Evolutionary conservation across 1,284 basidiomycete genomes (phyloP), one percentile per base, ranked within the genome.

Genomic region (Pascua guehoae): DNA sequence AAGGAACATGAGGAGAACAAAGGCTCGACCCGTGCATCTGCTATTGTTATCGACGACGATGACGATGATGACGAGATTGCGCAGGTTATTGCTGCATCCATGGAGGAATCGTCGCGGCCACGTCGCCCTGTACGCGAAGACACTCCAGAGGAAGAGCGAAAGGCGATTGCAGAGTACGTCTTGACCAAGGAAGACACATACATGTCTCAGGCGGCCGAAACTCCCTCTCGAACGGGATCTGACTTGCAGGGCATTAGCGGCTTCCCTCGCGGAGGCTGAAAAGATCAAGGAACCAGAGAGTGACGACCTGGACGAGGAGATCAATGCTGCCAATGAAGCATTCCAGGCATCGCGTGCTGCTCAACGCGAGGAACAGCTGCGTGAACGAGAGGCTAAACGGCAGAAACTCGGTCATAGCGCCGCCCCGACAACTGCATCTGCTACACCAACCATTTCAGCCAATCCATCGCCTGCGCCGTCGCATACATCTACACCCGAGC

Each of bases 131-230:
- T 47, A 44, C 57, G 70, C 12, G 69, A 69, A 5, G 64, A 63
- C n/a, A 73, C 70, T 4, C 71, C 70, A 0, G 72, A 74, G 38
- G 72, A 73, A 37, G 73, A 75, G 54, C 42, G 69, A 4, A 53
- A 56, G 15, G 64, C 65, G 67, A 53, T 75, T 9, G 70, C 60
- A 39, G 69, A 75, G 73, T 75, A 44, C 50, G 71, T 60, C 15
- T 4, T 12, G 4, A 12, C 32, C 12, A 32, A 7, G 24, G 7
- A 32, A 32, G 24, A 32, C 24, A 32, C 24, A 32, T n/a, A n/a
- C 4, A 32, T 32, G 24, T 32, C 24, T 32, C 24, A 32, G 24
- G 24, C 4, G 24, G 4, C 24, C 24, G 4, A 32, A 32, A 32
- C 24, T 32, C 24, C 24, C 24, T 4, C 24, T 7, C 9, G 2